These are phyloP conservation scores for Amanita polypyramis DNA, from an alignment of 768 basidiomycete species.

Conservation along the genomic window DNA sequence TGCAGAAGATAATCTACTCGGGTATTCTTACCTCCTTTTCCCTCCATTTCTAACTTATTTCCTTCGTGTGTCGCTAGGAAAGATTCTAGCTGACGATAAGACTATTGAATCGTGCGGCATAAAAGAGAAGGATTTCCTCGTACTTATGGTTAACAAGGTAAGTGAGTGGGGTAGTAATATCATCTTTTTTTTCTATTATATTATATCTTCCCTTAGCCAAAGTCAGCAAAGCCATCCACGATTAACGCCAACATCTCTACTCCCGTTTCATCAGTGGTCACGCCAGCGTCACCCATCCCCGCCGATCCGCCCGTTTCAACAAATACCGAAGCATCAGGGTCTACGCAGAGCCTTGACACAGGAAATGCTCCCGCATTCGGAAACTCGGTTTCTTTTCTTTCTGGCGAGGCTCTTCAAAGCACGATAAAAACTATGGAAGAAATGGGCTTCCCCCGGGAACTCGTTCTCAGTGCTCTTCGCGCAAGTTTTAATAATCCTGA, in stretches of 20 bases:
- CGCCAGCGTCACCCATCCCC: constrained; percentile 10
- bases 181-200: constrained; percentile 20
- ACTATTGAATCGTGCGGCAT: constrained; percentile 81
- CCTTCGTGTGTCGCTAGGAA: constrained; percentile 40
- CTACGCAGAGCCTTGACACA: constrained; percentile 15
- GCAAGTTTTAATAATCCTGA: constrained; percentile 98
- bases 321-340: constrained; percentile 18
- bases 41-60: background rate
- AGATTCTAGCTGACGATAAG: constrained; percentile 84
- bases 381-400: constrained; percentile 54
- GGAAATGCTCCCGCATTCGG: constrained; percentile 26
- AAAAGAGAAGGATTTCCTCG: constrained; percentile 98
- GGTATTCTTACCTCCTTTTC: constrained; percentile 31
- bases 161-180: constrained; percentile 14
- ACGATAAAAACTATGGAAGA: constrained; percentile 79
- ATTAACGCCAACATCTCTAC: background rate
- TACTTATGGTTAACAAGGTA: constrained; percentile 98
- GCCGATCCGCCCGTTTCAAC: constrained; percentile 17
- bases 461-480: constrained; percentile 75
- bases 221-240: no score
- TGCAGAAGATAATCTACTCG: constrained; percentile 92
- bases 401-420: constrained; percentile 64
- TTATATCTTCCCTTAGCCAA: constrained; percentile 15
- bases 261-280: background rate
- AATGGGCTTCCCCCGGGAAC: constrained; percentile 89